phyloP scores from a whole-genome alignment of 1,284 basidiomycete species.

The Marasmius sp. region DNA sequence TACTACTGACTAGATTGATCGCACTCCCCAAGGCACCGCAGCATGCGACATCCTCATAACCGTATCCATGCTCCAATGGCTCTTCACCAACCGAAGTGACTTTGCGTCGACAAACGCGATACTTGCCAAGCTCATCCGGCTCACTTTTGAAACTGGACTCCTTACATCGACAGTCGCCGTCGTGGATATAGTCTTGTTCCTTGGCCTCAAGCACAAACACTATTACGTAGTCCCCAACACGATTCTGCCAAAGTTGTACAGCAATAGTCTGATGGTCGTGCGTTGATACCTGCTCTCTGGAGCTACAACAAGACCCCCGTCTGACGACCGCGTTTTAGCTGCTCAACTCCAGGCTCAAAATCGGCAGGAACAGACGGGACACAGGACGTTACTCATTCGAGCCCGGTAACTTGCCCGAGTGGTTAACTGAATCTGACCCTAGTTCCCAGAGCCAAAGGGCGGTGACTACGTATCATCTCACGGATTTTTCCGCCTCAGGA shows the following conservation, averaged over 20 bases:
- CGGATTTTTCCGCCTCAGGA: too few species aligned
- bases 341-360: too few species aligned
- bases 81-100: background rate
- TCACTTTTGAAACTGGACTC: constrained; percentile 14
- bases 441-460: too few species aligned
- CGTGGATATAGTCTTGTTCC: constrained; percentile 9
- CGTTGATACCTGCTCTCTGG: background rate
- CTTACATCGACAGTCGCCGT: constrained; percentile 9
- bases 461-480: too few species aligned
- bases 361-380: too few species aligned
- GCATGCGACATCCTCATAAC: constrained; percentile 1
- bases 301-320: too few species aligned
- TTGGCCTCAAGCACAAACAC: constrained; percentile 11
- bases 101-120: background rate
- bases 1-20: background rate
- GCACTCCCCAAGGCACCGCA: constrained; percentile 5
- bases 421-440: too few species aligned
- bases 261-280: constrained; percentile 15
- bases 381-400: too few species aligned
- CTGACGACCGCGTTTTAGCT: too few species aligned
- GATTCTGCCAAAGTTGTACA: constrained; percentile 15
- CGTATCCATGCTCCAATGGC: background rate
- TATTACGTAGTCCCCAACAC: constrained; percentile 12
- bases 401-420: too few species aligned
- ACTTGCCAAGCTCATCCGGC: background rate